Evolutionary conservation across 345 rosid species (phyloP).

Genomic region (Populus alba): DNA sequence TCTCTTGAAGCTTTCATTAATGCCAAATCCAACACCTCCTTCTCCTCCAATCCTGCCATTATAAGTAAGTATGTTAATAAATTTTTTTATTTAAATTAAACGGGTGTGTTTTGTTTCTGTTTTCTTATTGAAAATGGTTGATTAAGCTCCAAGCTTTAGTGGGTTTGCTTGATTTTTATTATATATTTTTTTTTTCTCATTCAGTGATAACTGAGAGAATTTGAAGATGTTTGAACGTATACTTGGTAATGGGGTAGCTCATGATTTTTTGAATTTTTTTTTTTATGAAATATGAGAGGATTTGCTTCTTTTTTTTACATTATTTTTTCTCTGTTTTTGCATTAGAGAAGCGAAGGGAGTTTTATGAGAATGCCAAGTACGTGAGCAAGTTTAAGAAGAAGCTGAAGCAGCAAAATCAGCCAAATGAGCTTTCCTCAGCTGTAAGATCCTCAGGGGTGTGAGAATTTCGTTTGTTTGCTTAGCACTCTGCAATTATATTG

Average conservation of each 20-base stretch:
- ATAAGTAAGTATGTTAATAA: conserved; percentile 24
- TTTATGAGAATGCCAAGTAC: conserved; percentile 75
- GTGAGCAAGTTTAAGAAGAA: conserved; percentile 66
- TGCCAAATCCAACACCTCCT: conserved; percentile 43
- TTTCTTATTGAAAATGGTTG: background rate
- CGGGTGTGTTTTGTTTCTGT: background rate
- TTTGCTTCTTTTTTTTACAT: background rate
- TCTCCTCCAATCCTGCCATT: conserved; percentile 60
- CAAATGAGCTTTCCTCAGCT: conserved; percentile 16
- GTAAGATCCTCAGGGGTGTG: conserved; percentile 32
- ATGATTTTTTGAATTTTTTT: too few relatives aligned
- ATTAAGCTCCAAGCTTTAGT: background rate
- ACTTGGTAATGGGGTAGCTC: background rate
- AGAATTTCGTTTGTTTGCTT: background rate
- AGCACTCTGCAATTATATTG: background rate
- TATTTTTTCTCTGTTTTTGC: conserved; percentile 15
- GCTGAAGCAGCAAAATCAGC: conserved; percentile 42
- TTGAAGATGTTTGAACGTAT: background rate
- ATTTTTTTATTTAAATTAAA: background rate
- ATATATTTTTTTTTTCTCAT: background rate
- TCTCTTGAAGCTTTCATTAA: conserved; percentile 80
- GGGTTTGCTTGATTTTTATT: background rate
- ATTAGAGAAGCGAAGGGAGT: conserved; percentile 69
- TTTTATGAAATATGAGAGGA: background rate
- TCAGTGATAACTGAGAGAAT: background rate